phyloP scores from a whole-genome alignment of 2,329 filamentous ascomycete species.

The Botrytis porri region DNA sequence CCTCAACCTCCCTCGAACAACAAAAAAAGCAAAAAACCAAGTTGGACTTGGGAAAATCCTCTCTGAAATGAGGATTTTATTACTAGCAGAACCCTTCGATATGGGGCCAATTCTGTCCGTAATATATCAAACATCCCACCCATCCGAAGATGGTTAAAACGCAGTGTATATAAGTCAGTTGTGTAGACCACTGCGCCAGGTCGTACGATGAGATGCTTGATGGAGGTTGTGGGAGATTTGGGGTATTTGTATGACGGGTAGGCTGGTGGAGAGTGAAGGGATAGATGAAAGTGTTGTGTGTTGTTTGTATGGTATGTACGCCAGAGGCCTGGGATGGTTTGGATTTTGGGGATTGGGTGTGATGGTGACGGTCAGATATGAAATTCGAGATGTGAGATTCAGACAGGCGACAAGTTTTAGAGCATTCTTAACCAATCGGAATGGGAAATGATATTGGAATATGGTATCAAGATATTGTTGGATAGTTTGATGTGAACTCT shows the following conservation, averaged over 20 bases:
- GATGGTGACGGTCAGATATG: neutral
- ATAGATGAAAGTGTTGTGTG: neutral
- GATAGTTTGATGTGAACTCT: neutral
- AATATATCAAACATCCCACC: neutral
- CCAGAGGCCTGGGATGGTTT: no score
- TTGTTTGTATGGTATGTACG: neutral
- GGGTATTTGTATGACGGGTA: neutral
- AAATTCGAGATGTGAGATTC: neutral
- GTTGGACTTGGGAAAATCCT: neutral
- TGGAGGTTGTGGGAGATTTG: fast-evolving
- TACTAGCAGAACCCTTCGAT: conserved; percentile 2
- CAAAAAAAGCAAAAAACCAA: neutral
- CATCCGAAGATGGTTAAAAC: neutral
- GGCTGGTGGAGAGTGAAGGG: neutral
- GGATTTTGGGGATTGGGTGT: neutral
- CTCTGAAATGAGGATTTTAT: neutral
- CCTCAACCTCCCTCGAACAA: no score
- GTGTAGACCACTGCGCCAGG: neutral
- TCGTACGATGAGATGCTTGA: neutral
- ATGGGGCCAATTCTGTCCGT: conserved; percentile 6
- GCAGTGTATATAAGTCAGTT: neutral
- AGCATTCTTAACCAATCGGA: neutral
- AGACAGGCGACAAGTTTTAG: neutral
- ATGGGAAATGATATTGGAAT: neutral
- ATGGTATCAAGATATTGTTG: neutral